Conservation (phyloP, 495 filamentous ascomycete genomes). For the Neurospora cerealis region DNA sequence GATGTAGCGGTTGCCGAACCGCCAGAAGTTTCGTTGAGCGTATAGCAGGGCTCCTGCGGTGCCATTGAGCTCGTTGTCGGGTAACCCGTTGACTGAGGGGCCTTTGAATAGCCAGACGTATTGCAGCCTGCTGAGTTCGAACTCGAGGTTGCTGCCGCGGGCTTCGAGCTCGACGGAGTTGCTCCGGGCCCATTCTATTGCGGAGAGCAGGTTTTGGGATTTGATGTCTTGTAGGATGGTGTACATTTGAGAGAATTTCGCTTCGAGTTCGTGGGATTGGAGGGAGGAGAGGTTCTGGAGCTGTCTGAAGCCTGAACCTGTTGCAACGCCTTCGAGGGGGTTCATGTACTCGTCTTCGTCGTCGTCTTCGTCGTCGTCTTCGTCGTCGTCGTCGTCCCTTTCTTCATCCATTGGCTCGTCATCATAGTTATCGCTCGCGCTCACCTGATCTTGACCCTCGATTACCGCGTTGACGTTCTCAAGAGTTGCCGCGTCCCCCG, state of each 20-base stretch:
- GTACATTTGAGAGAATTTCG: slow-evolving; percentile 83
- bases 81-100: slow-evolving; percentile 31
- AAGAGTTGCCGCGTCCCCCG: slow-evolving; percentile 18
- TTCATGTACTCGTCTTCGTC: slow-evolving; percentile 1
- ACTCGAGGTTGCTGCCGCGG: slow-evolving; percentile 86
- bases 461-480: slow-evolving; percentile 21
- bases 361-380: background rate
- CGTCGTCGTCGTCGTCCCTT: slow-evolving; percentile 7
- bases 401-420: slow-evolving; percentile 24
- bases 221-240: slow-evolving; percentile 70
- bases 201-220: slow-evolving; percentile 61
- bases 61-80: slow-evolving; percentile 32
- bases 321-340: background rate
- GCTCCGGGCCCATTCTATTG: slow-evolving; percentile 74
- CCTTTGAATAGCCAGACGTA: slow-evolving; percentile 73
- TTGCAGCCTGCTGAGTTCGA: slow-evolving; percentile 79
- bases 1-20: slow-evolving; percentile 51
- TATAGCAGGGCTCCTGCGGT: slow-evolving; percentile 55
- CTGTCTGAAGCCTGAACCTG: slow-evolving; percentile 4
- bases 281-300: slow-evolving; percentile 42
- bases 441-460: slow-evolving; percentile 6
- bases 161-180: slow-evolving; percentile 62
- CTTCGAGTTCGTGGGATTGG: slow-evolving; percentile 58
- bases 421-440: background rate
- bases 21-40: slow-evolving; percentile 51